These are phyloP conservation scores for Lentinula novae-zelandiae DNA, from an alignment of 1,284 basidiomycete genomes.

Conservation along the genomic window DNA sequence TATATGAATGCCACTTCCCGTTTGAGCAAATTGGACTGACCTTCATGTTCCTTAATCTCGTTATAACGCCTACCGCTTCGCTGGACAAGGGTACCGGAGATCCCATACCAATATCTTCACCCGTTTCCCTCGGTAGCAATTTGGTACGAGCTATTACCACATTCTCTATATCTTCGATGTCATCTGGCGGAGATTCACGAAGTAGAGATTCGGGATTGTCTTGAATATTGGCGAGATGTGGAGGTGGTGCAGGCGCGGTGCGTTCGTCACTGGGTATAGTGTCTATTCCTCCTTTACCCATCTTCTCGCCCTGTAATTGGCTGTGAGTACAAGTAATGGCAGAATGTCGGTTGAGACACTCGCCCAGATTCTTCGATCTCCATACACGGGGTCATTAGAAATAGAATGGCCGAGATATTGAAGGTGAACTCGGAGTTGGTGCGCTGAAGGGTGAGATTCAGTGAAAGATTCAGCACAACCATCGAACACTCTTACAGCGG, in stretches of 20 bases:
- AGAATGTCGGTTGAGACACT: slow-evolving; percentile 18
- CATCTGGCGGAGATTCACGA: neutral
- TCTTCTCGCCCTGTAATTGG: slow-evolving; percentile 52
- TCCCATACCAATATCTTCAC: slow-evolving; percentile 85
- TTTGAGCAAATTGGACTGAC: slow-evolving; percentile 30
- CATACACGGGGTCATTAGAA: slow-evolving; percentile 89
- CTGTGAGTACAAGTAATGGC: slow-evolving; percentile 4
- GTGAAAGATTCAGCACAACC: slow-evolving; percentile 12
- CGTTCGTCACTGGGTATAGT: slow-evolving; percentile 62
- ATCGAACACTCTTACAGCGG: slow-evolving; percentile 58
- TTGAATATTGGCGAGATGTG: slow-evolving; percentile 39
- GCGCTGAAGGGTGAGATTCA: slow-evolving; percentile 47
- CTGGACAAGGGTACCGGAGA: slow-evolving; percentile 83
- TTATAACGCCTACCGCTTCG: slow-evolving; percentile 84
- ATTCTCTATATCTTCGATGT: slow-evolving; percentile 6
- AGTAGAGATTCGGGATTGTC: slow-evolving; percentile 15
- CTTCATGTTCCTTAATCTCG: slow-evolving; percentile 82
- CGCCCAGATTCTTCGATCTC: slow-evolving; percentile 80
- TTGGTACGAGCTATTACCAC: slow-evolving; percentile 23
- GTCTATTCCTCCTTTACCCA: slow-evolving; percentile 85
- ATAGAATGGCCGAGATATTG: slow-evolving; percentile 95
- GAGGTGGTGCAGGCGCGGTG: slow-evolving; percentile 58
- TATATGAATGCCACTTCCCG: slow-evolving; percentile 12
- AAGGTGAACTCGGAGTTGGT: slow-evolving; percentile 94
- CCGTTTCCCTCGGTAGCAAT: slow-evolving; percentile 74